Evolutionary conservation across 345 rosid species (phyloP).

Genomic region (Sapria himalayana): DNA sequence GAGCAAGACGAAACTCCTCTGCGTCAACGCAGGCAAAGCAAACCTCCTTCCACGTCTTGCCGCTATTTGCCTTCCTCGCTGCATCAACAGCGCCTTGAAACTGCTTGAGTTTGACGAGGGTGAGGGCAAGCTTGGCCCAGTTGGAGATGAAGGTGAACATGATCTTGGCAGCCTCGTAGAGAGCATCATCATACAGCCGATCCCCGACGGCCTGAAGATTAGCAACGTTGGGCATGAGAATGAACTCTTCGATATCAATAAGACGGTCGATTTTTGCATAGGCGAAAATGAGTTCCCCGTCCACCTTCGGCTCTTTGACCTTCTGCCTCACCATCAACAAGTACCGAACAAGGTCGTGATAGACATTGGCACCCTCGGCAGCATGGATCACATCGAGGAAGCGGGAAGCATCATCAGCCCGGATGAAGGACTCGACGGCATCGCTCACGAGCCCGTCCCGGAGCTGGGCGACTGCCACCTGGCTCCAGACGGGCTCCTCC

Average conservation of each 20-base stretch:
- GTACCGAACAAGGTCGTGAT: constrained; percentile 84
- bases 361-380: constrained; percentile 54
- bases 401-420: constrained; percentile 76
- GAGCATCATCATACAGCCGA: constrained; percentile 63
- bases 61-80: constrained; percentile 95
- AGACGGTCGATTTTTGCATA: constrained; percentile 93
- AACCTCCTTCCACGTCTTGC: constrained; percentile 97
- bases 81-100: constrained; percentile 99
- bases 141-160: constrained; percentile 85
- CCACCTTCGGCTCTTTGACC: constrained; percentile 88
- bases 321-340: constrained; percentile 96
- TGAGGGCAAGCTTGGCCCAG: constrained; percentile 95
- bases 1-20: constrained; percentile 91
- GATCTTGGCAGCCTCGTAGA: constrained; percentile 92
- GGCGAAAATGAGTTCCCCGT: constrained; percentile 68
- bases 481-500: constrained; percentile 96
- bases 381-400: constrained; percentile 65
- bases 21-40: constrained; percentile 99
- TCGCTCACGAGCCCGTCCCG: constrained; percentile 91
- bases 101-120: constrained; percentile 82
- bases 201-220: constrained; percentile 89
- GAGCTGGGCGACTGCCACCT: constrained; percentile 86
- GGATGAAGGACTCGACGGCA: constrained; percentile 89
- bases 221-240: constrained; percentile 97
- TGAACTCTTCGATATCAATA: constrained; percentile 77